A percentile compares a stretch with the other conserved stretches of the same genome.
Conservation (phyloP, 805 yeast species). For the Saturnispora galanensis region DNA sequence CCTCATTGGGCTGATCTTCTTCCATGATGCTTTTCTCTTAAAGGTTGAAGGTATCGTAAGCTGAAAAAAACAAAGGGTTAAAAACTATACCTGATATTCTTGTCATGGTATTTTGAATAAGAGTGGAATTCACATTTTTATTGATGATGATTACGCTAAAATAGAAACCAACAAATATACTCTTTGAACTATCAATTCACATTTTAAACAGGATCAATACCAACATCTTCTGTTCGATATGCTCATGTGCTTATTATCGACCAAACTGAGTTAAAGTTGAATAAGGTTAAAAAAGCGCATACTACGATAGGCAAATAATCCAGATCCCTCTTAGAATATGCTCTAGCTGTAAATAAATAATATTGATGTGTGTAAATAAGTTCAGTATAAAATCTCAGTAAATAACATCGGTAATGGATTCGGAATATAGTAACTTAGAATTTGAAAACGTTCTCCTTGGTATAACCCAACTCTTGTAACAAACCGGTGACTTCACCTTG, state of each 20-base stretch:
- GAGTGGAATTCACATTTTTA: no score
- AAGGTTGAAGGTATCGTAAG: background rate
- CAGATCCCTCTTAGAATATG: background rate
- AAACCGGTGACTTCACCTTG: conserved; percentile 93
- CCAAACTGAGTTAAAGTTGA: no score
- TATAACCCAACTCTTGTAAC: conserved; percentile 79
- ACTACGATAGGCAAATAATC: no score
- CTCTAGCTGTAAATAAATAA: background rate
- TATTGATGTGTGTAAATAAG: background rate
- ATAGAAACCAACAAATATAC: no score
- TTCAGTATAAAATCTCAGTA: conserved; percentile 2
- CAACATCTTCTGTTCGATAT: no score
- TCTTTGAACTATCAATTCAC: no score
- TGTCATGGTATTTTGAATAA: no score
- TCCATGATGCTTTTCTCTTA: background rate
- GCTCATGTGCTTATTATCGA: no score
- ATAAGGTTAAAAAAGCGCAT: no score
- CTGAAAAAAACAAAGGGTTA: background rate
- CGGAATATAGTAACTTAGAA: conserved; percentile 34
- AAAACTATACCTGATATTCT: no score
- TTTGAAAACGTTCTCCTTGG: conserved; percentile 81
- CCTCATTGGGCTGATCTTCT: conserved; percentile 5
- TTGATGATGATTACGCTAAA: no score
- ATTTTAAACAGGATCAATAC: no score
- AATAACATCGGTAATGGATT: background rate